These are phyloP conservation scores for Plasmodium inui DNA, from an alignment of 169 alveolate genomes.

Conservation along the genomic window DNA sequence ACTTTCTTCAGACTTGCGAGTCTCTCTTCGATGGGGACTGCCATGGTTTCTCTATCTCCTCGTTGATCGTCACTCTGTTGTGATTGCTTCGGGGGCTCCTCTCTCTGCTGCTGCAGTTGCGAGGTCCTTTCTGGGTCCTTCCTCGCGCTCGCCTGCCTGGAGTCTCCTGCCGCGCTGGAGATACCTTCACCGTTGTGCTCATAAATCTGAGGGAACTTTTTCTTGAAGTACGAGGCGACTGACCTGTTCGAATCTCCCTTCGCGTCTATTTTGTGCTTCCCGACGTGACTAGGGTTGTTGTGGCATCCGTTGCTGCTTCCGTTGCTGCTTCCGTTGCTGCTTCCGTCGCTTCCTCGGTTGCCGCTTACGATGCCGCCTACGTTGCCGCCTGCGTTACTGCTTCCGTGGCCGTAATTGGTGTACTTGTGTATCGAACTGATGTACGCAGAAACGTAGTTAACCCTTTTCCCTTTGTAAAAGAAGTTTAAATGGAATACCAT, in stretches of 20 bases:
- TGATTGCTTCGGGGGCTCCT: neutral
- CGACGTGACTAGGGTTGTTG: neutral
- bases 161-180: neutral
- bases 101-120: neutral
- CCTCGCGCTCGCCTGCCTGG: neutral
- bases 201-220: neutral
- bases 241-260: neutral
- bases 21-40: neutral
- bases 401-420: neutral
- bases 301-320: neutral
- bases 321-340: neutral
- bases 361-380: neutral
- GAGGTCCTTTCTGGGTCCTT: neutral
- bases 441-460: slow-evolving; percentile 33
- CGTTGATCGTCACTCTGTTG: neutral
- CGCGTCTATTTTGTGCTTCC: neutral
- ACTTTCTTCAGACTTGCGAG: slow-evolving; percentile 12
- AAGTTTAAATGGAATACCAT: slow-evolving; percentile 59
- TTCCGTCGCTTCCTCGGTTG: neutral
- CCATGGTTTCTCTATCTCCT: neutral
- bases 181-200: neutral
- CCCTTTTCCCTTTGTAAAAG: slow-evolving; percentile 27
- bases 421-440: neutral
- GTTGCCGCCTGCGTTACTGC: neutral
- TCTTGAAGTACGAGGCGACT: neutral